Evolutionary conservation across 306 rosid genomes (phyloP).

Genomic region (Malus orientalis): DNA sequence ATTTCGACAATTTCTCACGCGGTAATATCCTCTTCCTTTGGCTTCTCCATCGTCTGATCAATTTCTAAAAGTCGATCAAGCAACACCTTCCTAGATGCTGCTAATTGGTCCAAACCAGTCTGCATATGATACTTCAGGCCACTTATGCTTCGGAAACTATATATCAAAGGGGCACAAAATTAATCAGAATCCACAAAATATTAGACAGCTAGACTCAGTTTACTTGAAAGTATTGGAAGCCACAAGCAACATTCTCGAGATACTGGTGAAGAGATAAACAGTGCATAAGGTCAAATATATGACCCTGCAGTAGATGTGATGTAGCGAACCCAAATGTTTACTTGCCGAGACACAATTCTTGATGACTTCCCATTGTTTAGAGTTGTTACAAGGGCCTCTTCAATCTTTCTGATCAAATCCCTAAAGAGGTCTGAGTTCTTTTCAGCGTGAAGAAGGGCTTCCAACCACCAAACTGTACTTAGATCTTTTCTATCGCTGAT

Average conservation of each 20-base stretch:
- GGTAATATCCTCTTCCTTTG: constrained; percentile 77
- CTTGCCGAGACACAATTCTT: constrained; percentile 61
- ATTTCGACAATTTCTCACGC: constrained; percentile 70
- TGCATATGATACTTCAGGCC: constrained; percentile 77
- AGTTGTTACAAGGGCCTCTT: constrained; percentile 70
- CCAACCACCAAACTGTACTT: too few relatives aligned
- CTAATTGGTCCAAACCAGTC: constrained; percentile 78
- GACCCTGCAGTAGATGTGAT: constrained; percentile 2
- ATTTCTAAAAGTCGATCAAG: constrained; percentile 76
- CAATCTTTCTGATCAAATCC: constrained; percentile 77
- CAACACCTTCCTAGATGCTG: constrained; percentile 63
- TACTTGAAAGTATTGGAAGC: background rate
- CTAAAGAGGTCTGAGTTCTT: constrained; percentile 57
- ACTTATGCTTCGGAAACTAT: constrained; percentile 71
- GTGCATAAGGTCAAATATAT: constrained; percentile 1
- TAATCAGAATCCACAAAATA: background rate
- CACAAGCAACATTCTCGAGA: background rate
- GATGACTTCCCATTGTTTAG: constrained; percentile 52
- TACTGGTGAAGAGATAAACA: background rate
- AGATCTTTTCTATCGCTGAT: too few relatives aligned
- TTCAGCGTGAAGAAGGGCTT: constrained; percentile 71
- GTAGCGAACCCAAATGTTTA: constrained; percentile 11
- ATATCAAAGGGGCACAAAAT: constrained; percentile 24
- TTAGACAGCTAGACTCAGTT: background rate
- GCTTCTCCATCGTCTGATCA: constrained; percentile 76